Evolutionary conservation across 495 filamentous ascomycete genomes (phyloP).

Genomic region (Hypoxylon cercidicola): DNA sequence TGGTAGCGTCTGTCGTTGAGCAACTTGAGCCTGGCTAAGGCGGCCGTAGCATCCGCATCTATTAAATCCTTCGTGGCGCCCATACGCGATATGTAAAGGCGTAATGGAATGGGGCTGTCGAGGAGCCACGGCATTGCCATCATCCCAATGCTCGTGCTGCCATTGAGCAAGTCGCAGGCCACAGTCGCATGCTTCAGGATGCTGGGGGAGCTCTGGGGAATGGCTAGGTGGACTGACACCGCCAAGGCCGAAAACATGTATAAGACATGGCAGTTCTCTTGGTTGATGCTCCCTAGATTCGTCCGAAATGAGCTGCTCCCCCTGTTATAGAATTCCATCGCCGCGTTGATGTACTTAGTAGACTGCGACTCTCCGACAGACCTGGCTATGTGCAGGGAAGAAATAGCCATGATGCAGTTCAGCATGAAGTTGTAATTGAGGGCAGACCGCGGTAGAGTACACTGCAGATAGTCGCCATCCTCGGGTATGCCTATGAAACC

Average conservation of each 20-base stretch:
- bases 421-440: conserved; percentile 47
- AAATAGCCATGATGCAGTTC: conserved; percentile 48
- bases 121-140: conserved; percentile 42
- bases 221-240: conserved; percentile 44
- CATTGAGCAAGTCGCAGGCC: conserved; percentile 47
- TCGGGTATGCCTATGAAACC: conserved; percentile 45
- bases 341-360: conserved; percentile 41
- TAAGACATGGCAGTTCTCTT: conserved; percentile 40
- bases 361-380: conserved; percentile 25
- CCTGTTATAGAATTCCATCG: conserved; percentile 47
- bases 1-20: conserved; percentile 37
- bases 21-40: conserved; percentile 35
- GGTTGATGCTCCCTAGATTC: conserved; percentile 40
- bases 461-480: conserved; percentile 44
- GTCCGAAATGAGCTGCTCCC: conserved; percentile 47
- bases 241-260: conserved; percentile 50
- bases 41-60: conserved; percentile 27
- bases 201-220: conserved; percentile 32
- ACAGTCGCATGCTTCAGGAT: conserved; percentile 34
- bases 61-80: conserved; percentile 36
- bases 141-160: conserved; percentile 39
- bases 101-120: conserved; percentile 41
- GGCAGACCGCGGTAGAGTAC: conserved; percentile 38
- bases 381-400: conserved; percentile 46
- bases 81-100: conserved; percentile 31